These are phyloP conservation scores for Volutella citrinella DNA, from an alignment of 2,329 filamentous ascomycete species.

Conservation along the genomic window DNA sequence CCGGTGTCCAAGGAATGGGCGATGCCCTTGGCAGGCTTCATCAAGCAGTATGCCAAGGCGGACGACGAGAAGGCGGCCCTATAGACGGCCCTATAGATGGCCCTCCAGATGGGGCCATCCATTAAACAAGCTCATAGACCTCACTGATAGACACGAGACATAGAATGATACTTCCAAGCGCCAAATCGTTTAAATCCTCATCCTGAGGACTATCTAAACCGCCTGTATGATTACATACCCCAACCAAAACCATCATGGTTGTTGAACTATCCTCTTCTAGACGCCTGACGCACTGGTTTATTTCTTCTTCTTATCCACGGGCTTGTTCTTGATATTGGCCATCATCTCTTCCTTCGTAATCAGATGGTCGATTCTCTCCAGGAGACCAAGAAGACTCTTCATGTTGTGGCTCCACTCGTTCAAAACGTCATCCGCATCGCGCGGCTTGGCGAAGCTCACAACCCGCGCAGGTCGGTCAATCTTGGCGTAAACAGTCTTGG, in stretches of 20 bases:
- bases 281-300: slow-evolving; percentile 8
- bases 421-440: slow-evolving; percentile 91
- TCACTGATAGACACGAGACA: slow-evolving; percentile 18
- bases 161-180: slow-evolving; percentile 22
- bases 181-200: slow-evolving; percentile 30
- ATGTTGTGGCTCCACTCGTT: slow-evolving; percentile 99
- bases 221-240: slow-evolving; percentile 34
- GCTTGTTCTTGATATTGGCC: slow-evolving; percentile 92
- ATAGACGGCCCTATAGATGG: slow-evolving; percentile 8
- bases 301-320: slow-evolving; percentile 41
- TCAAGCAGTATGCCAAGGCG: slow-evolving; percentile 42
- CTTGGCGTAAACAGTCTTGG: slow-evolving; percentile 96
- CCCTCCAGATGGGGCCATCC: too few relatives aligned
- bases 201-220: slow-evolving; percentile 30
- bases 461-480: slow-evolving; percentile 92
- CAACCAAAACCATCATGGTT: slow-evolving; percentile 24
- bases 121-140: slow-evolving; percentile 8
- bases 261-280: slow-evolving; percentile 17
- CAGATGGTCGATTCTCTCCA: slow-evolving; percentile 93
- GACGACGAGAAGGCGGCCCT: slow-evolving; percentile 23
- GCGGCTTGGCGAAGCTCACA: slow-evolving; percentile 91
- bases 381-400: slow-evolving; percentile 81
- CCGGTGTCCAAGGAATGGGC: slow-evolving; percentile 80
- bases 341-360: slow-evolving; percentile 99
- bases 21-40: slow-evolving; percentile 71